Conservation (phyloP, 495 filamentous ascomycete species). For the Entonaema liquescens region DNA sequence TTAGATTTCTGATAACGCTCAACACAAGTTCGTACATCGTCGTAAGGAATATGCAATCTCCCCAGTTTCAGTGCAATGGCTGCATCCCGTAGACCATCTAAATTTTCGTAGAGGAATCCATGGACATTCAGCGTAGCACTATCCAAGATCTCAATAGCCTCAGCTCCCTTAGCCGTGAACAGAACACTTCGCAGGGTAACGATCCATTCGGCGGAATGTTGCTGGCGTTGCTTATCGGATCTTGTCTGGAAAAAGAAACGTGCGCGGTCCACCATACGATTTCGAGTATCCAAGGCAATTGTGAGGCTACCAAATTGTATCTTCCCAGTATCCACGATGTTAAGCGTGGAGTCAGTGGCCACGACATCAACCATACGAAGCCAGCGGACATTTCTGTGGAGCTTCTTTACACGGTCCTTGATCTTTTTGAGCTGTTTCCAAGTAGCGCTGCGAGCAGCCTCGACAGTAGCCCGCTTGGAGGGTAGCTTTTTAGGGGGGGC, state of each 20-base stretch:
- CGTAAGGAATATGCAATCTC: slow-evolving; percentile 86
- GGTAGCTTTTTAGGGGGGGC: slow-evolving; percentile 33
- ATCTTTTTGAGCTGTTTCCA: slow-evolving; percentile 79
- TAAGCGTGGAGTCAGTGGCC: slow-evolving; percentile 79
- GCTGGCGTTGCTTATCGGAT: slow-evolving; percentile 71
- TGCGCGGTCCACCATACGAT: slow-evolving; percentile 88
- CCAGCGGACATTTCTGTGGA: slow-evolving; percentile 90
- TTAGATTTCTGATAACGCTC: slow-evolving; percentile 55
- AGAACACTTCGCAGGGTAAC: slow-evolving; percentile 83
- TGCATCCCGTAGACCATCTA: slow-evolving; percentile 88
- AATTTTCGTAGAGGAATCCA: slow-evolving; percentile 86
- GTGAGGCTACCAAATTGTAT: slow-evolving; percentile 85
- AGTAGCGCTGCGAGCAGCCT: slow-evolving; percentile 68
- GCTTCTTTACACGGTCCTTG: slow-evolving; percentile 83
- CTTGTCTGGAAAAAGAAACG: slow-evolving; percentile 85
- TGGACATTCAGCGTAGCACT: slow-evolving; percentile 88
- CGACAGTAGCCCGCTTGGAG: slow-evolving; percentile 35
- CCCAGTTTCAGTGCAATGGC: slow-evolving; percentile 91
- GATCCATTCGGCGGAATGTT: slow-evolving; percentile 94
- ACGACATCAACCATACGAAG: slow-evolving; percentile 88
- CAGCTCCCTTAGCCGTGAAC: slow-evolving; percentile 83
- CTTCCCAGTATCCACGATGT: slow-evolving; percentile 79
- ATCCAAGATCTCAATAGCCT: slow-evolving; percentile 90
- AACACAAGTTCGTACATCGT: slow-evolving; percentile 76
- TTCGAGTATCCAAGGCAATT: slow-evolving; percentile 87